These are phyloP conservation scores for Lentinula sp. DNA, from an alignment of 768 basidiomycete species.

Conservation along the genomic window DNA sequence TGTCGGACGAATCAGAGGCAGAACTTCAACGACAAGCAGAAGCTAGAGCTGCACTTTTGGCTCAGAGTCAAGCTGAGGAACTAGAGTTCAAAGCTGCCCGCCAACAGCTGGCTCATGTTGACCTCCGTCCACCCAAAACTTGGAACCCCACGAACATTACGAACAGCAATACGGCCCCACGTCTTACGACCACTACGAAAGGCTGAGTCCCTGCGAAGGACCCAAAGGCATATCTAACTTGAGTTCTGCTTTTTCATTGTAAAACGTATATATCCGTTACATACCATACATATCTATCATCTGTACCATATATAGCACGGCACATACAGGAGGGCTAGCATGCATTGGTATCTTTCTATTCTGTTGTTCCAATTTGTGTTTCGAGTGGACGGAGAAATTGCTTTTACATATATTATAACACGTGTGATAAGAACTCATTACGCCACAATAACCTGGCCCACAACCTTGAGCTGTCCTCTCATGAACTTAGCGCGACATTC, in stretches of 20 bases:
- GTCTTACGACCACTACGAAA: conserved; percentile 10
- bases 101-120: conserved; percentile 69
- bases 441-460: neutral
- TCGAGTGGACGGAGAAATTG: neutral
- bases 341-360: neutral
- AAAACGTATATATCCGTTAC: neutral
- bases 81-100: conserved; percentile 77
- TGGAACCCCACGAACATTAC: conserved; percentile 57
- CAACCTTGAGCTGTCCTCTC: conserved; percentile 10
- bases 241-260: neutral
- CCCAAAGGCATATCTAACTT: neutral
- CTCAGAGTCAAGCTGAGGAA: conserved; percentile 78
- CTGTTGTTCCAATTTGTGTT: neutral
- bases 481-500: conserved; percentile 88
- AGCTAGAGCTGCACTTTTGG: conserved; percentile 66
- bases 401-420: neutral
- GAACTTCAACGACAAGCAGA: conserved; percentile 85
- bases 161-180: conserved; percentile 16
- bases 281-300: neutral
- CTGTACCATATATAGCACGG: conserved; percentile 1
- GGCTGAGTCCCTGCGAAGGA: neutral
- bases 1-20: conserved; percentile 90
- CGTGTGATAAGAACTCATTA: neutral
- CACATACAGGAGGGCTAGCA: conserved; percentile 3
- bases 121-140: conserved; percentile 68